These are phyloP conservation scores for Tetradesmus obliquus DNA, from an alignment of 139 green algal genomes.

Conservation along the genomic window DNA sequence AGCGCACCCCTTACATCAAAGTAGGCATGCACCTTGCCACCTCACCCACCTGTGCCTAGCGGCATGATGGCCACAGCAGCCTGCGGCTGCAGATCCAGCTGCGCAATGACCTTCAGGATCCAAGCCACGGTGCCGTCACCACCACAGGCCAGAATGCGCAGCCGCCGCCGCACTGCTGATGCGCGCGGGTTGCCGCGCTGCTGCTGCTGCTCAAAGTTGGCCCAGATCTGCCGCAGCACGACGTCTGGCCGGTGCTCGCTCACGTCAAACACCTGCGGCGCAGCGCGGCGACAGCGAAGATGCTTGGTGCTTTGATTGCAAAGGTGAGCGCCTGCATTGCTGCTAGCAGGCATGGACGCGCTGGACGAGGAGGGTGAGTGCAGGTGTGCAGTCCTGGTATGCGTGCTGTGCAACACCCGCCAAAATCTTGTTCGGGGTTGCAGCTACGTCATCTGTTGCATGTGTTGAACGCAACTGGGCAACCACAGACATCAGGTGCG, in stretches of 20 bases:
- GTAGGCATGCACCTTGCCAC: background rate
- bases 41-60: slow-evolving; percentile 80
- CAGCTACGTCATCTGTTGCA: too few relatives aligned
- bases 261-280: slow-evolving; percentile 85
- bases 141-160: slow-evolving; percentile 85
- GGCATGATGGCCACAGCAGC: slow-evolving; percentile 87
- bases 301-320: background rate
- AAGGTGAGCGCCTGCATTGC: background rate
- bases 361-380: background rate
- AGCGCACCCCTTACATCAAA: background rate
- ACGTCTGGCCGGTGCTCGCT: slow-evolving; percentile 69
- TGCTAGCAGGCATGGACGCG: background rate
- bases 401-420: too few relatives aligned
- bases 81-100: slow-evolving; percentile 71
- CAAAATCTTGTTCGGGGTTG: too few relatives aligned
- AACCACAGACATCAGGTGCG: too few relatives aligned
- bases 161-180: slow-evolving; percentile 53
- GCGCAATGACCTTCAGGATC: slow-evolving; percentile 78
- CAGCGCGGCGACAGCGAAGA: background rate
- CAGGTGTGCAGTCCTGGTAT: background rate
- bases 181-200: slow-evolving; percentile 59
- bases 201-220: slow-evolving; percentile 67
- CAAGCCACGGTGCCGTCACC: slow-evolving; percentile 80
- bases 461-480: too few relatives aligned
- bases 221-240: slow-evolving; percentile 79